phyloP scores from a whole-genome alignment of 805 yeast genomes.

The Yarrowia keelungensis region DNA sequence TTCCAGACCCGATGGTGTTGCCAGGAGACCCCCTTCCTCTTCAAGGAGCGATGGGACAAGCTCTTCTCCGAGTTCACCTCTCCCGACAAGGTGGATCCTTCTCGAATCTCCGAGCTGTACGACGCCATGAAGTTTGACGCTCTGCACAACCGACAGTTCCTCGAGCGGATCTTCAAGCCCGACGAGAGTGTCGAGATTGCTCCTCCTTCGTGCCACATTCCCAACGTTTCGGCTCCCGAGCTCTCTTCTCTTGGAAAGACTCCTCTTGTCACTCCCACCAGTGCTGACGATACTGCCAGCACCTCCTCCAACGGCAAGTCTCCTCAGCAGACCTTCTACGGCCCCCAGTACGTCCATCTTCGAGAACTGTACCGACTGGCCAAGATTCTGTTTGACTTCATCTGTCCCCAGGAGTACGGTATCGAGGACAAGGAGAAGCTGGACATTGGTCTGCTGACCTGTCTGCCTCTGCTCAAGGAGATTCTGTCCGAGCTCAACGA shows the following conservation, averaged over 20 bases:
- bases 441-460: slow-evolving; percentile 93
- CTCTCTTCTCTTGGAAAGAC: slow-evolving; percentile 21
- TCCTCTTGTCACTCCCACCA: slow-evolving; percentile 29
- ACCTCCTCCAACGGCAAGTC: slow-evolving; percentile 45
- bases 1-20: slow-evolving; percentile 94
- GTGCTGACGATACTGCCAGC: slow-evolving; percentile 20
- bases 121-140: slow-evolving; percentile 99
- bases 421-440: slow-evolving; percentile 93
- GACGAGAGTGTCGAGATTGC: slow-evolving; percentile 50
- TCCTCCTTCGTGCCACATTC: slow-evolving; percentile 44
- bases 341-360: slow-evolving; percentile 76
- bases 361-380: slow-evolving; percentile 89
- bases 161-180: slow-evolving; percentile 81
- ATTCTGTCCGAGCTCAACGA: slow-evolving; percentile 78
- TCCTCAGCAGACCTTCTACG: slow-evolving; percentile 62
- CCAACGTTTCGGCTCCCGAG: slow-evolving; percentile 40
- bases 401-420: slow-evolving; percentile 99
- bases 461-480: slow-evolving; percentile 90
- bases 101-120: slow-evolving; percentile 93
- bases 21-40: slow-evolving; percentile 88
- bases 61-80: slow-evolving; percentile 88
- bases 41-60: slow-evolving; percentile 97
- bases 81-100: slow-evolving; percentile 96
- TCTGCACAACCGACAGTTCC: slow-evolving; percentile 87
- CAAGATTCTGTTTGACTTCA: slow-evolving; percentile 93